Conservation (phyloP, 2,329 filamentous ascomycete species). For the Alternaria incomplexa region DNA sequence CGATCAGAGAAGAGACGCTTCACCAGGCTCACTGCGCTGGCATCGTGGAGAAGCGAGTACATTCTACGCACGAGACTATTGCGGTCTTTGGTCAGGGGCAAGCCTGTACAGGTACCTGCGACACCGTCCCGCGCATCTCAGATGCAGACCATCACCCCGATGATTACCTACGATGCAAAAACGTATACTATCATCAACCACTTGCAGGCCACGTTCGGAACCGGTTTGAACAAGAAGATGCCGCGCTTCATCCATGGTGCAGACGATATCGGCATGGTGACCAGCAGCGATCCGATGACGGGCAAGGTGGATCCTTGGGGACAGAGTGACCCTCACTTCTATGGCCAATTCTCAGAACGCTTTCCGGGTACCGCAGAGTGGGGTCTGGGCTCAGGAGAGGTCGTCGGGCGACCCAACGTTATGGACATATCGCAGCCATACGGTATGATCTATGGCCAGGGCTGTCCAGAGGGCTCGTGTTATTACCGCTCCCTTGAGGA, state of each 20-base stretch:
- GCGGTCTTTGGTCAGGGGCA: conserved; percentile 80
- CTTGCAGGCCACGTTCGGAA: conserved; percentile 77
- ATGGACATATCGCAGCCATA: conserved; percentile 90
- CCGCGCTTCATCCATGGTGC: conserved; percentile 85
- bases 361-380: conserved; percentile 76
- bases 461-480: conserved; percentile 79
- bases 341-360: conserved; percentile 78
- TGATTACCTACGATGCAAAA: conserved; percentile 85
- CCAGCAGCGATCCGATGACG: conserved; percentile 77
- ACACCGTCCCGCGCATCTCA: conserved; percentile 61
- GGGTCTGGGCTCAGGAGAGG: conserved; percentile 77
- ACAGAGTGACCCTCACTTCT: conserved; percentile 73
- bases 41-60: conserved; percentile 98
- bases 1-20: conserved; percentile 80
- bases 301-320: conserved; percentile 85
- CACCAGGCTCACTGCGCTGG: conserved; percentile 77
- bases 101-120: conserved; percentile 66
- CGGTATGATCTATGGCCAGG: conserved; percentile 84
- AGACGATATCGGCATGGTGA: conserved; percentile 77
- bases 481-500: conserved; percentile 80
- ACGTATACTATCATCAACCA: conserved; percentile 80
- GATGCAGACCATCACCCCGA: conserved; percentile 71
- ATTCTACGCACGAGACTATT: conserved; percentile 84
- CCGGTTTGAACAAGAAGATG: conserved; percentile 69
- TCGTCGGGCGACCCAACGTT: conserved; percentile 78